Conservation (phyloP, 768 basidiomycete species). For the Dendrothele bispora region DNA sequence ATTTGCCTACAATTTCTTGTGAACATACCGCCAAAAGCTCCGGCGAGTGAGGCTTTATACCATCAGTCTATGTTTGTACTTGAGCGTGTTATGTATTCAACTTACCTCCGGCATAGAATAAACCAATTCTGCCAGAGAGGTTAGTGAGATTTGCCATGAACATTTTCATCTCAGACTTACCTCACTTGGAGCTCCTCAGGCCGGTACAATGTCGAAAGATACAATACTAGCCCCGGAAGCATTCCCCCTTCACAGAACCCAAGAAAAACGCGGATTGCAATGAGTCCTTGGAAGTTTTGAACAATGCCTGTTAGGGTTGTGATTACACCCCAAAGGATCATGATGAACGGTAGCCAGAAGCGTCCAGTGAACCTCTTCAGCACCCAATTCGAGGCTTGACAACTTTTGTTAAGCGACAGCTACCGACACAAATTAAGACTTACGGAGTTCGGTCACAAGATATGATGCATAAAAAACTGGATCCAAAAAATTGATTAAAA, state of each 20-base stretch:
- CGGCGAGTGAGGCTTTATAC: conserved; percentile 54
- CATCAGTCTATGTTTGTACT: too few species aligned
- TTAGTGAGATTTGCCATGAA: conserved; percentile 1
- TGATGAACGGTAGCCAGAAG: not conserved
- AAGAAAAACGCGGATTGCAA: conserved; percentile 59
- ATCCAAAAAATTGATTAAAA: too few species aligned
- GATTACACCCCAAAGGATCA: conserved; percentile 47
- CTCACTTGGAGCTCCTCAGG: conserved; percentile 61
- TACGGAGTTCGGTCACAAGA: too few species aligned
- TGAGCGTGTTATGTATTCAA: too few species aligned
- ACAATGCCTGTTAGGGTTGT: conserved; percentile 54
- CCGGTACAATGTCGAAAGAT: conserved; percentile 60
- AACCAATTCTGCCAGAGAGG: conserved; percentile 61
- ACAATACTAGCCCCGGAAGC: conserved; percentile 63
- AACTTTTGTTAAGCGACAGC: conserved; percentile 52
- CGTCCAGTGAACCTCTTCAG: conserved; percentile 47
- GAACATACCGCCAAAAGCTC: conserved; percentile 62
- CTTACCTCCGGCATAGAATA: conserved; percentile 60
- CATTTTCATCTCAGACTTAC: conserved; percentile 24
- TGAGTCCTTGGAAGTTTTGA: conserved; percentile 55
- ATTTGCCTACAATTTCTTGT: too few species aligned
- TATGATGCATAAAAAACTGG: conserved; percentile 60
- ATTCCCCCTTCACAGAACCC: conserved; percentile 68
- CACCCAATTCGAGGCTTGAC: conserved; percentile 53
- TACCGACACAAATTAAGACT: too few species aligned